Conservation (phyloP, 768 basidiomycete species). For the Lactarius pseudohatsudake region DNA sequence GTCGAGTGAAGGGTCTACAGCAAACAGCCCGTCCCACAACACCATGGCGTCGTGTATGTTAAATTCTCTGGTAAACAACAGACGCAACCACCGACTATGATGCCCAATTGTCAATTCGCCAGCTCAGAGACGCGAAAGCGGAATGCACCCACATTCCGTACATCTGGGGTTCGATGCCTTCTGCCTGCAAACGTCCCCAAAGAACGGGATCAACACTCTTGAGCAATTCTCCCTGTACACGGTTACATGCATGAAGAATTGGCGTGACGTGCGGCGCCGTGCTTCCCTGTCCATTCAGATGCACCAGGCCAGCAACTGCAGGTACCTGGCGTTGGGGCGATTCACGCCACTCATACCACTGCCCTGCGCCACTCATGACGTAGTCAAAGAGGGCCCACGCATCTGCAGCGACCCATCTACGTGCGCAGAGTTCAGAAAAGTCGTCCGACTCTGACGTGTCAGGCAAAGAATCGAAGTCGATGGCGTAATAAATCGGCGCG, state of each 20-base stretch:
- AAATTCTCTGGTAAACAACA: conserved; percentile 93
- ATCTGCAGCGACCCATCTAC: conserved; percentile 77
- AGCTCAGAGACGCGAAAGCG: neutral
- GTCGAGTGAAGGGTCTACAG: conserved; percentile 76
- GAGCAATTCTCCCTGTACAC: conserved; percentile 72
- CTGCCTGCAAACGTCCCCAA: conserved; percentile 69
- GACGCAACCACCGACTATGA: conserved; percentile 84
- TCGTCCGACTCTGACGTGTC: conserved; percentile 39
- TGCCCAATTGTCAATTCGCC: conserved; percentile 21
- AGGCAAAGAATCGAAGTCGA: conserved; percentile 77
- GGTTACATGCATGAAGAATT: conserved; percentile 79
- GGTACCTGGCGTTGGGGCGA: conserved; percentile 31
- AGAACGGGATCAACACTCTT: conserved; percentile 78
- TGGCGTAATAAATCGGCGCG: conserved; percentile 80
- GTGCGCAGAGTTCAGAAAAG: conserved; percentile 62
- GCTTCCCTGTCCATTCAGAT: conserved; percentile 45
- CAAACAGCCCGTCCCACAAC: conserved; percentile 96
- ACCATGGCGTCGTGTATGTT: conserved; percentile 75
- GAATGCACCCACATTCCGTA: conserved; percentile 79
- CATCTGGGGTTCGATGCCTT: conserved; percentile 92
- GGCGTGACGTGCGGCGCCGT: conserved; percentile 74
- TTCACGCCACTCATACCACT: conserved; percentile 63
- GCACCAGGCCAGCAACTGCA: conserved; percentile 46
- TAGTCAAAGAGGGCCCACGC: conserved; percentile 79
- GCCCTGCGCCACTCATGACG: conserved; percentile 76